These are phyloP conservation scores for Sarocladium brachiariae DNA, from an alignment of 2,329 filamentous ascomycete species.

Conservation along the genomic window DNA sequence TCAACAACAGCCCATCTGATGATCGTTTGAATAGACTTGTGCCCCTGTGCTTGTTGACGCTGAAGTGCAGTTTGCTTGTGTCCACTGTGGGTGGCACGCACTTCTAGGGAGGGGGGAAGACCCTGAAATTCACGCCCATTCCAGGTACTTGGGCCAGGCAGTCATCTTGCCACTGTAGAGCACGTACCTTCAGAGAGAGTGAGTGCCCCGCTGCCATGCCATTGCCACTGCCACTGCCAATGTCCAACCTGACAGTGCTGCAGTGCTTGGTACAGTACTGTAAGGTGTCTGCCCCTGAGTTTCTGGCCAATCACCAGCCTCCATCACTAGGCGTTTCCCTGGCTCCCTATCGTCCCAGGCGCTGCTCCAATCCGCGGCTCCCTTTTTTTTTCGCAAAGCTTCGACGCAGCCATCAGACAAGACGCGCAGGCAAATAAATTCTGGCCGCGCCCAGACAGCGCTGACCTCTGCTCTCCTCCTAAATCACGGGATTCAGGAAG, in stretches of 20 bases:
- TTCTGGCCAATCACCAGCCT: slow-evolving; percentile 1
- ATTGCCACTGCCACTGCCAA: not conserved
- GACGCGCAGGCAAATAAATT: slow-evolving; percentile 3
- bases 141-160: not conserved
- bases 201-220: too few species aligned
- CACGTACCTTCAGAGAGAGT: too few species aligned
- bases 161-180: too few species aligned
- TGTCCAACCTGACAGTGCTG: too few species aligned
- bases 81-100: not conserved
- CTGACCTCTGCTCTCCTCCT: slow-evolving; percentile 1
- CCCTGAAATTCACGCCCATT: not conserved
- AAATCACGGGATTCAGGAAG: not conserved
- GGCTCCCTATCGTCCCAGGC: not conserved
- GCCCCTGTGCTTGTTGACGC: too few species aligned
- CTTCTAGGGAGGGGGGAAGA: not conserved
- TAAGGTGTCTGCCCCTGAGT: slow-evolving; percentile 7
- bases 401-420: not conserved
- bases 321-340: too few species aligned
- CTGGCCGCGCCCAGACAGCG: slow-evolving; percentile 5
- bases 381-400: not conserved
- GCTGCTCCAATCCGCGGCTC: not conserved
- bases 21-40: not conserved
- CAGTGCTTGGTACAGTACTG: too few species aligned
- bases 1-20: slow-evolving; percentile 2
- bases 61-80: slow-evolving; percentile 2